Base-by-base conservation (phyloP, 78 protist species). In the Dictyostelium brefeldianum region DNA sequence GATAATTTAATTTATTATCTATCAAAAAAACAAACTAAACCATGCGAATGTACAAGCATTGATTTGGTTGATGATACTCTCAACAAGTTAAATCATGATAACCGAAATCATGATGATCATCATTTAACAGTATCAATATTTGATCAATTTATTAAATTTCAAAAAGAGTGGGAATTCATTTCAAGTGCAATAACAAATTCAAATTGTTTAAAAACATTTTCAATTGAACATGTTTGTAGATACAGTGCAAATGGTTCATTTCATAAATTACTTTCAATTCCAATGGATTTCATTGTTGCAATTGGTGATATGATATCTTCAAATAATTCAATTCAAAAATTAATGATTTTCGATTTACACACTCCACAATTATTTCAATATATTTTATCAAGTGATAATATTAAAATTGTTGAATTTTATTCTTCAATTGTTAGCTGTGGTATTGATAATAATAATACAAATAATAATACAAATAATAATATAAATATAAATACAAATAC, bases 191-290 rank as follows among this genome's bases (percentile, higher is more conserved):
- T 62, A 22, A 25, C 70, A 62, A 62, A 62, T 11, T 31, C n/a
- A 10, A 22, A 62, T 22, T 22, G 15, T 22, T 62, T 62, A 25
- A n/a, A 25, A 62, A 25, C 70, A 11, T 4, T 62, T 62, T 62
- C 70, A 62, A 20, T 62, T 62, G 70, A 62, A 62, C 70, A 62
- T 62, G 27, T 25, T 11, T 62, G 70, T 11, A 62, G 27, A 62
- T 36, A 36, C 43, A 36, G 43, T 36, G 43, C 2, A n/a, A n/a
- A n/a, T 36, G 43, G 43, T 36, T 36, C 2, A 36, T 36, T 36
- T 36, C 43, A 36, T 36, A 36, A 36, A 36, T 36, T 36, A 2
- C 5, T 36, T 36, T 36, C 43, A 36, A 36, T 36, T 36, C 43
- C 43, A 36, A 3, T 36, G 2, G 43, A 36, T 36, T 62, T 62